These are phyloP conservation scores for Phytophthora fragariae DNA, from an alignment of 352 stramenopile genomes.

Conservation along the genomic window DNA sequence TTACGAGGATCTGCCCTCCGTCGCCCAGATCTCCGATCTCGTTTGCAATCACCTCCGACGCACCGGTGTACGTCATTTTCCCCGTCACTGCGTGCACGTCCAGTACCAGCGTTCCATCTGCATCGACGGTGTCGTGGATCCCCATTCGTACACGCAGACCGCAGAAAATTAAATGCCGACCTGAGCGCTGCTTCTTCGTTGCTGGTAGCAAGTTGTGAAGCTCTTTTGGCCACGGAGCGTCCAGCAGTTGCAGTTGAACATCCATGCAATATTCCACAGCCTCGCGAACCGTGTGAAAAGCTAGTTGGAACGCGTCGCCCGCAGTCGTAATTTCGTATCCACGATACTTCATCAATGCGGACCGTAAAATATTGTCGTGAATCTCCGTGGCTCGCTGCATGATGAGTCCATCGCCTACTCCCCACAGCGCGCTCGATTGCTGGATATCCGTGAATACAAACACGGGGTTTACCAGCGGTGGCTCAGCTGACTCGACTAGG, in stretches of 20 bases:
- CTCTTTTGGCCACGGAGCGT: slow-evolving; percentile 52
- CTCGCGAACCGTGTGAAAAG: slow-evolving; percentile 63
- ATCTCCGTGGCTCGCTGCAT: slow-evolving; percentile 59
- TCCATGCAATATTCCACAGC: slow-evolving; percentile 65
- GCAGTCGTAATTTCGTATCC: slow-evolving; percentile 69
- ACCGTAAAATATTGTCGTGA: slow-evolving; percentile 61
- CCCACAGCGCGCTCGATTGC: slow-evolving; percentile 62
- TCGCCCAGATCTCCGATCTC: slow-evolving; percentile 58
- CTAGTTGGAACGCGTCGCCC: slow-evolving; percentile 62
- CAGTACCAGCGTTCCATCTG: slow-evolving; percentile 42
- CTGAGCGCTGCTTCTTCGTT: slow-evolving; percentile 41
- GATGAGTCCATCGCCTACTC: slow-evolving; percentile 41
- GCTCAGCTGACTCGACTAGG: slow-evolving; percentile 40
- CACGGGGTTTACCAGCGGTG: slow-evolving; percentile 50
- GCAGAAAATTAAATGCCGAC: slow-evolving; percentile 50
- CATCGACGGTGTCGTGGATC: slow-evolving; percentile 51
- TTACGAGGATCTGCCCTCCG: slow-evolving; percentile 60
- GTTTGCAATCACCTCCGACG: slow-evolving; percentile 54
- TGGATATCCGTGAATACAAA: slow-evolving; percentile 78
- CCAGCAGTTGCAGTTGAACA: slow-evolving; percentile 53
- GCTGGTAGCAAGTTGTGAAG: slow-evolving; percentile 45
- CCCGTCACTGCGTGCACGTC: slow-evolving; percentile 54
- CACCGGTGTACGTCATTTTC: slow-evolving; percentile 60
- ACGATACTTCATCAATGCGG: slow-evolving; percentile 48
- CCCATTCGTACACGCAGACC: slow-evolving; percentile 65